Base-by-base conservation (phyloP, 352 stramenopile species). In the Pythium angustatum region DNA sequence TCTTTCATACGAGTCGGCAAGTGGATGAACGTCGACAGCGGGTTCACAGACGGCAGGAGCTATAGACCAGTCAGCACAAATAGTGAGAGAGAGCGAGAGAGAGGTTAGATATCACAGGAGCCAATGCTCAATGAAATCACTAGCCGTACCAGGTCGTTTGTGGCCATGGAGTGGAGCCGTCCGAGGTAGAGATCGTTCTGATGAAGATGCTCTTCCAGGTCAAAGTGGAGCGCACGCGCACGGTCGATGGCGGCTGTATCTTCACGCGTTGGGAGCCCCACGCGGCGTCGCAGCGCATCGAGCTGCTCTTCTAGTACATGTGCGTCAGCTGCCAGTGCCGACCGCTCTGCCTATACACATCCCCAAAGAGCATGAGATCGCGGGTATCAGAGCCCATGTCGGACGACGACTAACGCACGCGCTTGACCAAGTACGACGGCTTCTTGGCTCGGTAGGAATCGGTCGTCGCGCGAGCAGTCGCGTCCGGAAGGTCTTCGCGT, bases 21-120 rank as follows among this genome's bases (percentile, higher is more conserved):
- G 31, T 66, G 59, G 44, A 66, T 66, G 17, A 30, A 38, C 38
- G 59, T 60, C 21, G 22, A 34, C 22, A 66, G 51, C 21, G 59
- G 50, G n/a, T 58, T 64, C 43, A 64, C 57, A 9, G 44, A 45
- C 24, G 22, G 21, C 3, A 15, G n/a, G 22, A 66, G 41, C 33
- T 60, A 58, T 57, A 38, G 12, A n/a, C n/a, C n/a, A n/a, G n/a
- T n/a, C n/a, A n/a, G n/a, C n/a, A n/a, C n/a, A n/a, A n/a, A n/a
- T n/a, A n/a, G n/a, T n/a, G n/a, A n/a, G 15, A 43, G 26, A 33
- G 51, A 19, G 8, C 22, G 7, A 6, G n/a, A n/a, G n/a, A n/a
- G n/a, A n/a, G n/a, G n/a, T n/a, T n/a, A n/a, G n/a, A n/a, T n/a
- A 5, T 6, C 11, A 17, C 6, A 7, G 11, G 36, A 3, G 36